Evolutionary conservation across 257 asterid species (phyloP).

Genomic region (Ballota nigra): DNA sequence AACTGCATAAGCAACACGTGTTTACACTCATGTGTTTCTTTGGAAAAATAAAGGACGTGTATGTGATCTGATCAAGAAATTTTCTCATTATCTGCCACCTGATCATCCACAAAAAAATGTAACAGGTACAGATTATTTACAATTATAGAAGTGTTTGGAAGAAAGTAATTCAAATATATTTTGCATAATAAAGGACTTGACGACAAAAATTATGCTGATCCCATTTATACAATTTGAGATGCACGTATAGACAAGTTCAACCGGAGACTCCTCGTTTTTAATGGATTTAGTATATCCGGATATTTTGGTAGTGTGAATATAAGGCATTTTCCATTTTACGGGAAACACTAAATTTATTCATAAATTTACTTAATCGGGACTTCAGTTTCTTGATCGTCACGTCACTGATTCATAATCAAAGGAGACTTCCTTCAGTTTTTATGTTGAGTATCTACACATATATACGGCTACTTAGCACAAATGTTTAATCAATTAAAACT

Average conservation of each 20-base stretch:
- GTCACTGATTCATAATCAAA: neutral
- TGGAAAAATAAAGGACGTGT: neutral
- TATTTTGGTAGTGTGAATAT: neutral
- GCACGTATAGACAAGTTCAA: neutral
- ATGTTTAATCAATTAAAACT: neutral
- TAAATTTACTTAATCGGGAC: neutral
- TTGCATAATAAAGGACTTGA: slow-evolving; percentile 6
- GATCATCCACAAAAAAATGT: neutral
- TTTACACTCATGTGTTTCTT: neutral
- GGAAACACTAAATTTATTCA: neutral
- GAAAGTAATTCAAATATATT: neutral
- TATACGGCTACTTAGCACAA: neutral
- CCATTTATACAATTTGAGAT: neutral
- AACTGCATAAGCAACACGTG: slow-evolving; percentile 9
- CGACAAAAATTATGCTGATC: slow-evolving; percentile 7
- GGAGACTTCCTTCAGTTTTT: neutral
- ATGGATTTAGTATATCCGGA: neutral
- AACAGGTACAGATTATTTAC: neutral
- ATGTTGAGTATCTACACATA: neutral
- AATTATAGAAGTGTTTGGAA: neutral
- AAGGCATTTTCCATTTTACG: slow-evolving; percentile 9
- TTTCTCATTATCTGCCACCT: neutral
- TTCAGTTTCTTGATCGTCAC: slow-evolving; percentile 3
- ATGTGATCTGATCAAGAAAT: neutral
- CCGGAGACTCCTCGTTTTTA: neutral